These are phyloP conservation scores for Wickerhamiella australiensis DNA, from an alignment of 805 yeast species.

Conservation along the genomic window DNA sequence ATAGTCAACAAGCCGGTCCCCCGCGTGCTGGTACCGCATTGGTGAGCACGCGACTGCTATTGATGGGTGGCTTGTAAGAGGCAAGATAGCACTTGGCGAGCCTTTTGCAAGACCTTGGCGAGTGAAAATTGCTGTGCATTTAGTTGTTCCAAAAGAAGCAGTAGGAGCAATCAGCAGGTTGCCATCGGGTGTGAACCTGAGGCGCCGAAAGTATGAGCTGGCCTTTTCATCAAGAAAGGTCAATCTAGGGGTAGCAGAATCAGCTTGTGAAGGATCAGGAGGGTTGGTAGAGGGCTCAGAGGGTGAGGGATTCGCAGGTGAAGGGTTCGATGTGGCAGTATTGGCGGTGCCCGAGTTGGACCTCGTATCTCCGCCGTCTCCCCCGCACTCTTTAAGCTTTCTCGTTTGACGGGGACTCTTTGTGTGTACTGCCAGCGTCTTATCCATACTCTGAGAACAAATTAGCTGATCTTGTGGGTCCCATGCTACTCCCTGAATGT, in stretches of 20 bases:
- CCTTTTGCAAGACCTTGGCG: constrained; percentile 48
- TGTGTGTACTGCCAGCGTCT: constrained; percentile 62
- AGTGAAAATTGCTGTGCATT: constrained; percentile 65
- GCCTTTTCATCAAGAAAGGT: constrained; percentile 62
- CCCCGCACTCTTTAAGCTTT: neutral
- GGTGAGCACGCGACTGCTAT: constrained; percentile 42
- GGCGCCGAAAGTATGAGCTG: constrained; percentile 79
- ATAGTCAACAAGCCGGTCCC: constrained; percentile 1
- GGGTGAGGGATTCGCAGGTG: too few relatives aligned
- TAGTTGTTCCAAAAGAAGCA: constrained; percentile 37
- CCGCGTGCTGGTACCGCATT: neutral
- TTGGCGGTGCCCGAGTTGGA: neutral
- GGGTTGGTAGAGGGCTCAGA: too few relatives aligned
- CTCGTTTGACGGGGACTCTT: constrained; percentile 23
- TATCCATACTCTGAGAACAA: constrained; percentile 83
- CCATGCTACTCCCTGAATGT: constrained; percentile 94
- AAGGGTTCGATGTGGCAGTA: too few relatives aligned
- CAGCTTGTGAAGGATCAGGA: constrained; percentile 5
- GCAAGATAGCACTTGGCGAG: constrained; percentile 62
- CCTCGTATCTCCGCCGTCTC: neutral
- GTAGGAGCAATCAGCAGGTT: constrained; percentile 63
- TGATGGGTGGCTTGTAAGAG: constrained; percentile 56
- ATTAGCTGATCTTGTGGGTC: constrained; percentile 71
- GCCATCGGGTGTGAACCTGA: constrained; percentile 87
- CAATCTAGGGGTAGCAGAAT: neutral